A percentile compares a stretch with the other conserved stretches of the same genome.
Evolutionary conservation across 768 basidiomycete species (phyloP).

Genomic region (Austroboletus festivus): DNA sequence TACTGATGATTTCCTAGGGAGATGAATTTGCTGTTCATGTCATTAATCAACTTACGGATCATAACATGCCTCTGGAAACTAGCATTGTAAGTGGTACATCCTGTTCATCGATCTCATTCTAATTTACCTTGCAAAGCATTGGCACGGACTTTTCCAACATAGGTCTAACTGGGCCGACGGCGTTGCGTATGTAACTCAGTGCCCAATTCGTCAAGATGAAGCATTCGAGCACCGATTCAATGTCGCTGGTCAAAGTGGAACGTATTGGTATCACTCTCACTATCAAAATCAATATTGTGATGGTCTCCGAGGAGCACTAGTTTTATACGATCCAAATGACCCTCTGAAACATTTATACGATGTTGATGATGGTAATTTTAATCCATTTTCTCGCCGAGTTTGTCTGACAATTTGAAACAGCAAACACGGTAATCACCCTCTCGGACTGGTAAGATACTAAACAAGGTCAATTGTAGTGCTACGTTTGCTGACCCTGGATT

Average conservation of each 20-base stretch:
- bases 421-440: slow-evolving; percentile 46
- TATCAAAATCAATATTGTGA: slow-evolving; percentile 39
- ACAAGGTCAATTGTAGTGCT: background rate
- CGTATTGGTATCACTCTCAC: slow-evolving; percentile 50
- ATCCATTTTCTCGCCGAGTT: background rate
- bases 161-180: slow-evolving; percentile 36
- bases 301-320: slow-evolving; percentile 41
- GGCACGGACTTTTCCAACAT: slow-evolving; percentile 32
- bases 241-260: slow-evolving; percentile 35
- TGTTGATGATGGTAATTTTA: slow-evolving; percentile 39
- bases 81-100: slow-evolving; percentile 26
- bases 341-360: slow-evolving; percentile 41
- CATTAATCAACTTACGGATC: slow-evolving; percentile 42
- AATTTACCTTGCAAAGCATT: slow-evolving; percentile 24
- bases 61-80: slow-evolving; percentile 46
- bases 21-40: slow-evolving; percentile 41
- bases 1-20: slow-evolving; percentile 27
- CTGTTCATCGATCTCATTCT: slow-evolving; percentile 10
- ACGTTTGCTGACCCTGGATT: slow-evolving; percentile 8
- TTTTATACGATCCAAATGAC: slow-evolving; percentile 45
- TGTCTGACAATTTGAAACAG: slow-evolving; percentile 13
- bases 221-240: slow-evolving; percentile 38
- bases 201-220: slow-evolving; percentile 35
- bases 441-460: slow-evolving; percentile 49
- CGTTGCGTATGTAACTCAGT: slow-evolving; percentile 40